Evolutionary conservation across 495 filamentous ascomycete genomes (phyloP), one percentile per base, ranked within the genome.

Genomic region (Penicillium coffeae): DNA sequence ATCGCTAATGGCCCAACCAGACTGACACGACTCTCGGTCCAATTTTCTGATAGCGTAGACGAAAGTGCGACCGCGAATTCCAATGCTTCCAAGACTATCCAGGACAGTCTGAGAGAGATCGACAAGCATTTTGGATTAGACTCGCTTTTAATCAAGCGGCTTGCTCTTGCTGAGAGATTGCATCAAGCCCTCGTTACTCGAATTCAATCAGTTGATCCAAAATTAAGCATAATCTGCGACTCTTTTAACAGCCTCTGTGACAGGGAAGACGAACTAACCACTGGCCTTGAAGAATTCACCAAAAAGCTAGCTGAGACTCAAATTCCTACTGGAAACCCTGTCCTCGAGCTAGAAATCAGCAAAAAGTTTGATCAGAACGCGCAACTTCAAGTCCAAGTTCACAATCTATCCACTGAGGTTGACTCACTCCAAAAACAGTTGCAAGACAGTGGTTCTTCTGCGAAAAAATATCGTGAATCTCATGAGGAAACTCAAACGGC

Each of bases 101-200:
- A 62, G 32, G 56, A 57, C 21, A 53, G 54, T 19, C 30, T 68
- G n/a, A 42, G 57, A 32, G 19, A 21, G 3, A 42, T 67, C 22
- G 45, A 58, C 34, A 2, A 32, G 7, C 50, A 43, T 10, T 15
- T 70, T n/a, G 61, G 55, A 3, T 32, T 45, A 3, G 46, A 55
- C 10, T 70, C 66, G 3, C 20, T 21, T 2, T 30, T 73, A 9
- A 25, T 56, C 15, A 51, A 54, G n/a, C 54, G 62, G 16, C 59
- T 71, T 44, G 47, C 46, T 25, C 38, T 21, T 4, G 62, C 41
- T 15, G 39, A 57, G 5, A 42, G 40, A 12, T 35, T 46, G 6
- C 59, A 47, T 18, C 36, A 20, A 7, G 21, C 18, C 33, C 37
- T 71, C 1, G 48, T 56, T n/a, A 27, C 38, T 19, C 58, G 34